A percentile compares a stretch with the other conserved stretches of the same genome.
phyloP scores from a whole-genome alignment of 495 filamentous ascomycete species.

The Hypoxylon intermedium region DNA sequence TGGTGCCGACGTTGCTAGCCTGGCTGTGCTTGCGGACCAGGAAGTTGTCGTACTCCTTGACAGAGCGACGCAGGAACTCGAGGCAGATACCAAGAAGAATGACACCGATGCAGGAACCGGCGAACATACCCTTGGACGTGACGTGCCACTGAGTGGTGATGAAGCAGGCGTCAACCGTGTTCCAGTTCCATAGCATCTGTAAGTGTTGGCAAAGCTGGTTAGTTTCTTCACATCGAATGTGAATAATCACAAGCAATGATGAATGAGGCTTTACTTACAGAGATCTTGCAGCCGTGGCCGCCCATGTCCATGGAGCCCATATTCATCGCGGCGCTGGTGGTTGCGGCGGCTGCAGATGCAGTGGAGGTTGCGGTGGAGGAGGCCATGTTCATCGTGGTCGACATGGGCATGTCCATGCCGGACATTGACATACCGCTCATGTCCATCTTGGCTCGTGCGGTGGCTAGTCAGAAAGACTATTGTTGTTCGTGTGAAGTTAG shows the following conservation, averaged over 20 bases:
- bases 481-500: neutral
- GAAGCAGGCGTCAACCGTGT: slow-evolving; percentile 49
- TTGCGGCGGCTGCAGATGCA: slow-evolving; percentile 29
- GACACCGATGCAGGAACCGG: slow-evolving; percentile 52
- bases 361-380: neutral
- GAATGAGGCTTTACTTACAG: slow-evolving; percentile 10
- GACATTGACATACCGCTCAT: slow-evolving; percentile 14
- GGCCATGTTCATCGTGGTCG: neutral
- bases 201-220: neutral
- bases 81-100: slow-evolving; percentile 51
- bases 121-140: slow-evolving; percentile 43
- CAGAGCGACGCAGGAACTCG: slow-evolving; percentile 63
- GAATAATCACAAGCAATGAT: neutral
- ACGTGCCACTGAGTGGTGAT: slow-evolving; percentile 45
- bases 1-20: slow-evolving; percentile 35
- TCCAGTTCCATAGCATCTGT: slow-evolving; percentile 57
- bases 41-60: slow-evolving; percentile 68
- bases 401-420: slow-evolving; percentile 7
- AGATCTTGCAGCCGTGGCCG: slow-evolving; percentile 25
- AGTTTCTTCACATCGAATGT: neutral
- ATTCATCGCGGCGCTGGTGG: slow-evolving; percentile 39
- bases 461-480: neutral
- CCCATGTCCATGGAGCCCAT: slow-evolving; percentile 19
- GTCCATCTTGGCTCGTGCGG: slow-evolving; percentile 5
- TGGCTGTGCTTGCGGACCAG: slow-evolving; percentile 53